These are phyloP conservation scores for Musa beccarii DNA, from an alignment of 176 grass and related monocot species.

Conservation along the genomic window DNA sequence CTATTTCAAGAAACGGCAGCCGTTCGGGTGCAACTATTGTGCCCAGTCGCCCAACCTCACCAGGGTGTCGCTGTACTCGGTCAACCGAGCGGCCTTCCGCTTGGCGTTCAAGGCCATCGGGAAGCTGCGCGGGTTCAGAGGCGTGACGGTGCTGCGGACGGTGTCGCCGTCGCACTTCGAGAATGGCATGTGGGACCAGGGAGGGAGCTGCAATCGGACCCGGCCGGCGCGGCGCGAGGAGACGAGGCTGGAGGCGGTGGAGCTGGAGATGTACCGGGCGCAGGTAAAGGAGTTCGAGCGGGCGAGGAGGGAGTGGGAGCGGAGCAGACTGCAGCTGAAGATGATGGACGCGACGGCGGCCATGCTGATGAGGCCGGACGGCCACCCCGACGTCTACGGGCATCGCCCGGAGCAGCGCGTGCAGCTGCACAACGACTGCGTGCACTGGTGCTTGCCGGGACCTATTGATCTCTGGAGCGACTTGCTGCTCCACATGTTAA, in stretches of 20 bases:
- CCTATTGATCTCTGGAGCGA: slow-evolving; percentile 56
- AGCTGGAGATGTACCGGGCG: slow-evolving; percentile 24
- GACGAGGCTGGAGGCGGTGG: slow-evolving; percentile 30
- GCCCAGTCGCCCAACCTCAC: slow-evolving; percentile 19
- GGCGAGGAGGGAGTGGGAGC: slow-evolving; percentile 21
- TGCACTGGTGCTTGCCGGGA: slow-evolving; percentile 71
- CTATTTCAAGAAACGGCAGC: slow-evolving; percentile 22
- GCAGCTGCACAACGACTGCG: slow-evolving; percentile 38
- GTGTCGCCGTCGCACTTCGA: slow-evolving; percentile 63
- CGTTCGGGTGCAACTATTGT: slow-evolving; percentile 33
- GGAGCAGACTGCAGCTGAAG: slow-evolving; percentile 20
- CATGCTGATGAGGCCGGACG: slow-evolving; percentile 38
- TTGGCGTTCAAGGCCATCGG: slow-evolving; percentile 26
- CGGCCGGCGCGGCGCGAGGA: slow-evolving; percentile 25
- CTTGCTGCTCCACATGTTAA: slow-evolving; percentile 34
- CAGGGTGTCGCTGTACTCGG: slow-evolving; percentile 11
- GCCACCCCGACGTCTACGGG: slow-evolving; percentile 17
- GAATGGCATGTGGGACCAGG: slow-evolving; percentile 50
- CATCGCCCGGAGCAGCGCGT: slow-evolving; percentile 40
- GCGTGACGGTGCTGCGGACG: slow-evolving; percentile 35
- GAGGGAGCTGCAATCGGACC: slow-evolving; percentile 48
- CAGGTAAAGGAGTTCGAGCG: slow-evolving; percentile 36
- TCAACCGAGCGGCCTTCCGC: slow-evolving; percentile 35
- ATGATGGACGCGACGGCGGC: slow-evolving; percentile 51
- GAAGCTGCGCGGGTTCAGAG: slow-evolving; percentile 10